Conservation (phyloP, 2,329 filamentous ascomycete genomes). For the Diaporthe caulivora region DNA sequence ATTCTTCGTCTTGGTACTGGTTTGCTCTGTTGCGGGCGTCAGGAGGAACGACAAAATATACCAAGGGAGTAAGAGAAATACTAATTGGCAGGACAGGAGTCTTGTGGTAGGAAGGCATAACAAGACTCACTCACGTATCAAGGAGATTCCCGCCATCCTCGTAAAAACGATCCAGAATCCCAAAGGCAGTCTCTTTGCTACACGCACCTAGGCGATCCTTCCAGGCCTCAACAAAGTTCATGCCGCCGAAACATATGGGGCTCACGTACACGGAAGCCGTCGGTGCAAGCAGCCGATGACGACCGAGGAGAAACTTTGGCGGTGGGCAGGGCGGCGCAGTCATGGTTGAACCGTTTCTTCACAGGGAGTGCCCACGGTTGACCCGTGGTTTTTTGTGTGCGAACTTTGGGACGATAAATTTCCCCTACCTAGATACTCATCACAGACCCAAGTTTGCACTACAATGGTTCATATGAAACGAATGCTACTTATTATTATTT, state of each 20-base stretch:
- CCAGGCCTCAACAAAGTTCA: constrained; percentile 67
- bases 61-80: neutral
- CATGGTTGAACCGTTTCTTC: neutral
- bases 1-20: constrained; percentile 74
- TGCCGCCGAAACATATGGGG: constrained; percentile 72
- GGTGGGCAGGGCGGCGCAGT: constrained; percentile 48
- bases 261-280: constrained; percentile 75
- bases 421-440: too few relatives aligned
- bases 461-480: too few relatives aligned
- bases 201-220: constrained; percentile 72
- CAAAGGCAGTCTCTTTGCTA: constrained; percentile 70
- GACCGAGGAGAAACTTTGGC: constrained; percentile 71
- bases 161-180: constrained; percentile 75
- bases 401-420: too few relatives aligned
- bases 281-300: constrained; percentile 76
- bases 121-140: constrained; percentile 69
- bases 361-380: too few relatives aligned
- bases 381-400: too few relatives aligned
- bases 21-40: constrained; percentile 54
- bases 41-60: neutral
- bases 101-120: too few relatives aligned
- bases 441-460: too few relatives aligned
- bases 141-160: constrained; percentile 78
- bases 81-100: neutral
- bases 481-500: too few relatives aligned